These are phyloP conservation scores for Silene vulgaris DNA, from an alignment of 179 eudicot genomes.

Conservation along the genomic window DNA sequence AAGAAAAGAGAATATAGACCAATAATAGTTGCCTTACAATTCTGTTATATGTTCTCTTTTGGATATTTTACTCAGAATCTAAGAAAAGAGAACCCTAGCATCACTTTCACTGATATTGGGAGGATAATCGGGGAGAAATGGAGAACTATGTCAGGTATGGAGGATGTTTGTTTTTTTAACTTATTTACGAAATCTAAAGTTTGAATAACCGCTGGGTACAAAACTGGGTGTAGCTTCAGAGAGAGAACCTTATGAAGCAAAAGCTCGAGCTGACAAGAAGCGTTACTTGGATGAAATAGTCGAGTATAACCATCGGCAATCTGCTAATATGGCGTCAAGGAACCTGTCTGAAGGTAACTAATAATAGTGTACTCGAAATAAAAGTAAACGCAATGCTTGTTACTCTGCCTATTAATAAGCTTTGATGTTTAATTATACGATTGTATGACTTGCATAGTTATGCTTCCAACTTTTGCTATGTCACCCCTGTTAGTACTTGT, in stretches of 20 bases:
- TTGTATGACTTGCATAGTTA: too few species aligned
- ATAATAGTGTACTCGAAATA: constrained; percentile 13
- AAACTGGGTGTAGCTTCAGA: constrained; percentile 49
- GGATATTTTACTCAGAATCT: constrained; percentile 42
- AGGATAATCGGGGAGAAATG: constrained; percentile 85
- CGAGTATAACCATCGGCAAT: constrained; percentile 60
- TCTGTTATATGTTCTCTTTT: background rate
- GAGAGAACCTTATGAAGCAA: constrained; percentile 74
- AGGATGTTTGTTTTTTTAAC: too few species aligned
- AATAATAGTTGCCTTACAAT: too few species aligned
- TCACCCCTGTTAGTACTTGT: too few species aligned
- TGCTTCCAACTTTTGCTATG: too few species aligned
- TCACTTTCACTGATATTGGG: constrained; percentile 55
- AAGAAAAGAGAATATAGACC: too few species aligned
- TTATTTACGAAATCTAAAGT: too few species aligned
- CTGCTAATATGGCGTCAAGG: constrained; percentile 43
- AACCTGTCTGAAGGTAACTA: constrained; percentile 53
- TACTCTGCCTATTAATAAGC: too few species aligned
- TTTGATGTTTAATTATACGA: too few species aligned
- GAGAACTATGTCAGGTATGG: constrained; percentile 73
- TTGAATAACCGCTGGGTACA: too few species aligned
- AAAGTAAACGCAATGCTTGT: too few species aligned
- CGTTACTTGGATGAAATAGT: constrained; percentile 60
- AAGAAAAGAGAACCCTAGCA: constrained; percentile 69
- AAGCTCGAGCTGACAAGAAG: constrained; percentile 66